Percentiles rank a stretch among this genome's conserved stretches.
phyloP scores from a whole-genome alignment of 768 basidiomycete species.

The Amanita pallidorosea region DNA sequence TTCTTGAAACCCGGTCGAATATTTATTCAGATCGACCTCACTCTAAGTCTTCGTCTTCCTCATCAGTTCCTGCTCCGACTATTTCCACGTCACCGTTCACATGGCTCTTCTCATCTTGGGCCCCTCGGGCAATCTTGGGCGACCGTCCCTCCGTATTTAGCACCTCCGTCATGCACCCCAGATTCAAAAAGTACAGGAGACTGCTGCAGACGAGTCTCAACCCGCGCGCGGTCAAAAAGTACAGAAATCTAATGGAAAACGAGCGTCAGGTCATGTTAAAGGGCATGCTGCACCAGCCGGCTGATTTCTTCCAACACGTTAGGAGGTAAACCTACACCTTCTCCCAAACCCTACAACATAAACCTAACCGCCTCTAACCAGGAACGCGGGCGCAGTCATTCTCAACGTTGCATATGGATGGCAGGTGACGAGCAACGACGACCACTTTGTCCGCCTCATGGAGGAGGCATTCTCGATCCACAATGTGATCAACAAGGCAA shows the following conservation, averaged over 20 bases:
- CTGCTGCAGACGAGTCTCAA: conserved; percentile 27
- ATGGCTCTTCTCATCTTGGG: conserved; percentile 10
- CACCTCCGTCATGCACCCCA: conserved; percentile 18
- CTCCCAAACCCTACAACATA: neutral
- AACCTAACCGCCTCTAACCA: conserved; percentile 5
- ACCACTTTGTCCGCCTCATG: conserved; percentile 20
- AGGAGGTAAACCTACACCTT: conserved; percentile 15
- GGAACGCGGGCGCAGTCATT: conserved; percentile 23
- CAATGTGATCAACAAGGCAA: conserved; percentile 16
- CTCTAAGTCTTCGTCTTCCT: conserved; percentile 11
- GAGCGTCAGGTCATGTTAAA: conserved; percentile 20
- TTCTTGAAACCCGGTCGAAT: conserved; percentile 35
- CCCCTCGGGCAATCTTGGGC: conserved; percentile 18
- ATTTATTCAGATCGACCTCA: conserved; percentile 41
- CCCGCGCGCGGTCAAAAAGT: conserved; percentile 20
- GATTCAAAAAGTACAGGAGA: conserved; percentile 24
- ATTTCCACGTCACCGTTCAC: neutral
- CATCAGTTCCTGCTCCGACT: neutral
- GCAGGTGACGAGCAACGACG: conserved; percentile 21
- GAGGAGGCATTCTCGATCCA: conserved; percentile 20
- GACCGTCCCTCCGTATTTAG: conserved; percentile 20
- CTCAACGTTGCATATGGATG: conserved; percentile 31
- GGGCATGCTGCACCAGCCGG: conserved; percentile 18
- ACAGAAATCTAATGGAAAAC: conserved; percentile 18
- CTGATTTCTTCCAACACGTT: conserved; percentile 17